These are phyloP conservation scores for Neurospora sp. DNA, from an alignment of 2,329 filamentous ascomycete species.

Conservation along the genomic window DNA sequence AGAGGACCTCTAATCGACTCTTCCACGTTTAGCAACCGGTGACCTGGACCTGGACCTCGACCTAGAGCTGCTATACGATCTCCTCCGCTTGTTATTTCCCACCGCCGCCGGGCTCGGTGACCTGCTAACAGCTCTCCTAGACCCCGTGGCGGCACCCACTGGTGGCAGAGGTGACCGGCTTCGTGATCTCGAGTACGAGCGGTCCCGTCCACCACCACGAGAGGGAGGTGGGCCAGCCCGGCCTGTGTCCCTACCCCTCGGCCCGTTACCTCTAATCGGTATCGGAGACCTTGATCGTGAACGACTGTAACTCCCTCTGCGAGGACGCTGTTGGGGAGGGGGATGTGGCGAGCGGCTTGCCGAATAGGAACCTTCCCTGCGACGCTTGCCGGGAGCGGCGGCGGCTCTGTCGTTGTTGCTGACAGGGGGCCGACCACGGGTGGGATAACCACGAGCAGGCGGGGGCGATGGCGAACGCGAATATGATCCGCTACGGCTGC, in stretches of 20 bases:
- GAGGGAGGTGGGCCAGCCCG: background rate
- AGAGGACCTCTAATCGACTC: conserved; percentile 11
- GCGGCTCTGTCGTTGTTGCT: background rate
- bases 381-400: conserved; percentile 4
- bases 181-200: background rate
- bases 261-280: background rate
- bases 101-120: background rate
- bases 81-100: conserved; percentile 11
- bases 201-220: background rate
- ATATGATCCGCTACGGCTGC: conserved; percentile 9
- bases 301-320: background rate
- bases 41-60: conserved; percentile 12
- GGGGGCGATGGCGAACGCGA: conserved; percentile 11
- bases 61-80: conserved; percentile 14
- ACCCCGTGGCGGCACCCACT: background rate
- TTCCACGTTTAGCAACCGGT: conserved; percentile 16
- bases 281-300: conserved; percentile 5
- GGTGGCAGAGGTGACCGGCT: background rate
- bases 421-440: background rate
- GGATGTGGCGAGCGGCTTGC: conserved; percentile 8
- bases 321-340: background rate
- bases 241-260: background rate
- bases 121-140: background rate
- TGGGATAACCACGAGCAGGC: conserved; percentile 1
- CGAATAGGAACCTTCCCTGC: conserved; percentile 13